Conservation (phyloP, 176 grass and related monocot genomes). For the maize (Zea mays) region Zm-B73-REFERENCE-NAM-5.0 NC_050099.1:243892501-243893000, state of each 20-base stretch:
- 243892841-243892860: background rate
- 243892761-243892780: conserved; percentile 50
- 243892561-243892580: conserved; percentile 91
- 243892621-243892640: background rate
- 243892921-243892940: background rate
- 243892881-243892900: background rate
- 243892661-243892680: background rate
- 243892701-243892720: conserved; percentile 20
- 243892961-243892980: no score
- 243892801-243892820: conserved; percentile 23
- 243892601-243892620: conserved; percentile 83
- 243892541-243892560: conserved; percentile 98
- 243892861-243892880: background rate
- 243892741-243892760: conserved; percentile 13
- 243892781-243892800: conserved; percentile 33
- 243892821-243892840: conserved; percentile 29
- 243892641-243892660: background rate
- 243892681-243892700: conserved; percentile 6
- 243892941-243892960: no score
- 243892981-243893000: no score
- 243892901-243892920: background rate
- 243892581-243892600: conserved; percentile 94
- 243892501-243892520: conserved; percentile 86
- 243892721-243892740: background rate
- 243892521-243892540: conserved; percentile 88